phyloP scores from a whole-genome alignment of 169 alveolate species.

The Plasmodium knowlesi region DNA sequence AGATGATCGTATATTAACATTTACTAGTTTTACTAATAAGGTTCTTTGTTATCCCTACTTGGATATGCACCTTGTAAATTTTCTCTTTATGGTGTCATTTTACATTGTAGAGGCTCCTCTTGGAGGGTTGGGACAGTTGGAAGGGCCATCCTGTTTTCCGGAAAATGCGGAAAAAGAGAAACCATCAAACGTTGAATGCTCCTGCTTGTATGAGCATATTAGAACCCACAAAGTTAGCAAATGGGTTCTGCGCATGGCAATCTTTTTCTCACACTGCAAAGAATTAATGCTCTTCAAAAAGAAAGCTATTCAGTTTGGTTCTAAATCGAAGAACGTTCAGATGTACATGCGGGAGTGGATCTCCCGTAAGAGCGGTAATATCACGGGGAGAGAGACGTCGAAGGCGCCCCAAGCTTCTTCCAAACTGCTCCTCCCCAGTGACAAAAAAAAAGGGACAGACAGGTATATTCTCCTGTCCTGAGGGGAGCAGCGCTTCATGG shows the following conservation, averaged over 20 bases:
- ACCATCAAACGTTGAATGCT: slow-evolving; percentile 3
- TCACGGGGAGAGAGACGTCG: neutral
- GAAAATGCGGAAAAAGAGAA: neutral
- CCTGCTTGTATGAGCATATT: slow-evolving; percentile 8
- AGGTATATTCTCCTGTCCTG: slow-evolving; percentile 18
- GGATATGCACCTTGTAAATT: slow-evolving; percentile 40
- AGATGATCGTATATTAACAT: slow-evolving; percentile 81
- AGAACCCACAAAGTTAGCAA: slow-evolving; percentile 66
- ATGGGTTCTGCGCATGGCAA: slow-evolving; percentile 83
- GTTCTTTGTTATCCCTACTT: slow-evolving; percentile 74
- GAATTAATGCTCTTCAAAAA: slow-evolving; percentile 79
- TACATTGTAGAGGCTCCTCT: slow-evolving; percentile 38
- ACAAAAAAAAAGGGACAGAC: slow-evolving; percentile 41
- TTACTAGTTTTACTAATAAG: slow-evolving; percentile 52
- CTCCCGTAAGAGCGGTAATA: neutral
- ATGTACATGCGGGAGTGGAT: slow-evolving; percentile 44
- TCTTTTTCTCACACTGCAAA: slow-evolving; percentile 68
- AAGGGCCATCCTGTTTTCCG: neutral
- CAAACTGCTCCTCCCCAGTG: neutral
- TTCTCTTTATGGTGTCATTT: slow-evolving; percentile 70
- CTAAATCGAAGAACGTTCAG: slow-evolving; percentile 72
- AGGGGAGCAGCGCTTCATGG: neutral
- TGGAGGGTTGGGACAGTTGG: neutral
- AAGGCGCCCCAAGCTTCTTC: neutral
- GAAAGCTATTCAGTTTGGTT: slow-evolving; percentile 85